Percentiles rank a stretch among this genome's conserved stretches.
Conservation (phyloP, 1,284 basidiomycete species). For the Trametes polyzona region DNA sequence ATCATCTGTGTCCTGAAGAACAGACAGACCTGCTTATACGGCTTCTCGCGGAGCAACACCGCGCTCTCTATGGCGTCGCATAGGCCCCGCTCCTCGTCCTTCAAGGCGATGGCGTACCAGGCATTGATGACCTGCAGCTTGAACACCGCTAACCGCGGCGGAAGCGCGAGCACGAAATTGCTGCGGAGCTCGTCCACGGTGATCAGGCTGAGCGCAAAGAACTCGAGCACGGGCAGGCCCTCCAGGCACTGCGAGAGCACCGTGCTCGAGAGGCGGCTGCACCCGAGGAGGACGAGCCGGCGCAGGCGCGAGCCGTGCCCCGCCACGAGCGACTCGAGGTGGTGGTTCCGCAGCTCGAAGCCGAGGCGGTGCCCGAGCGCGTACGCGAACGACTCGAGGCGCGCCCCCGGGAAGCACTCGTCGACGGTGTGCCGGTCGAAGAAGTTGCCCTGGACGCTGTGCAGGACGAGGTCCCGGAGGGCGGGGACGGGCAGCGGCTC, state of each 20-base stretch:
- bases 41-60: constrained; percentile 22
- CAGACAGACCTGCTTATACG: constrained; percentile 25
- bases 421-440: constrained; percentile 41
- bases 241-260: constrained; percentile 37
- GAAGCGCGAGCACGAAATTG: constrained; percentile 41
- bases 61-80: constrained; percentile 34
- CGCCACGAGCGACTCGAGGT: constrained; percentile 38
- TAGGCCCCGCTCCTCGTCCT: constrained; percentile 37
- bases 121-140: constrained; percentile 43
- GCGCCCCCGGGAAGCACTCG: constrained; percentile 33
- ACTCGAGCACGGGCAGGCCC: constrained; percentile 36
- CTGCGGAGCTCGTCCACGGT: constrained; percentile 41
- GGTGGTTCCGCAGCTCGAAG: constrained; percentile 42
- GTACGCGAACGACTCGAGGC: constrained; percentile 42
- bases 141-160: constrained; percentile 35
- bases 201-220: constrained; percentile 43
- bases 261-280: constrained; percentile 38
- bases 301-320: constrained; percentile 34
- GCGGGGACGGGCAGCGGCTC: constrained; percentile 25
- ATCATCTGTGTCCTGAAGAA: constrained; percentile 35
- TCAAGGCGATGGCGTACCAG: constrained; percentile 37
- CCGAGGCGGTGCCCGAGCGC: constrained; percentile 39
- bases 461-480: constrained; percentile 39
- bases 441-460: constrained; percentile 40
- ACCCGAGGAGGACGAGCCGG: constrained; percentile 43